A percentile compares a stretch with the other conserved stretches of the same genome.
phyloP scores from a whole-genome alignment of 805 yeast genomes.

The Zygoascus bituminiphila region DNA sequence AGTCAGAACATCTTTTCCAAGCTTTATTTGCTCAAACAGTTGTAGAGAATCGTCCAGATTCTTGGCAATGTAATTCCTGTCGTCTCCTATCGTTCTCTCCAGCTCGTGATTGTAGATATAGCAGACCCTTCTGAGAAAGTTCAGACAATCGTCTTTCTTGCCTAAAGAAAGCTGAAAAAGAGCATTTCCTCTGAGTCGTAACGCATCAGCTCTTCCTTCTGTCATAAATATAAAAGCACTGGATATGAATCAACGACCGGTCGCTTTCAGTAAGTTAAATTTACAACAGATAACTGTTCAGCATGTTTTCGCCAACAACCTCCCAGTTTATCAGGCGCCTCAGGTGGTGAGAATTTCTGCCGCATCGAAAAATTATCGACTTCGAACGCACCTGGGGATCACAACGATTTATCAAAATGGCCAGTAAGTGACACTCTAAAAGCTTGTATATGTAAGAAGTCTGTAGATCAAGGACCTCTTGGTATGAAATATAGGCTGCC shows the following conservation, averaged over 20 bases:
- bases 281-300: too few species aligned
- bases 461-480: too few species aligned
- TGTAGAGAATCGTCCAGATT: slow-evolving; percentile 4
- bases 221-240: too few species aligned
- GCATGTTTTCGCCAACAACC: too few species aligned
- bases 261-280: too few species aligned
- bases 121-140: slow-evolving; percentile 7
- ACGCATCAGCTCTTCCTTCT: not conserved
- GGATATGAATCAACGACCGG: too few species aligned
- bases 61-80: not conserved
- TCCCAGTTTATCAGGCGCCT: too few species aligned
- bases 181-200: slow-evolving; percentile 7
- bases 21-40: slow-evolving; percentile 10
- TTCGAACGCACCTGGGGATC: not conserved
- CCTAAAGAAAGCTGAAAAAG: slow-evolving; percentile 16
- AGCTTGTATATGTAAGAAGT: too few species aligned
- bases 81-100: not conserved
- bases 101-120: not conserved
- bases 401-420: not conserved
- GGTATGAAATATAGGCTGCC: not conserved
- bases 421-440: not conserved
- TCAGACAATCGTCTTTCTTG: slow-evolving; percentile 8
- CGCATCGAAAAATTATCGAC: not conserved
- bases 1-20: slow-evolving; percentile 11
- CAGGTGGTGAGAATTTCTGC: too few species aligned